Evolutionary conservation across 169 alveolate species (phyloP).

Genomic region (Plasmodium gonderi): DNA sequence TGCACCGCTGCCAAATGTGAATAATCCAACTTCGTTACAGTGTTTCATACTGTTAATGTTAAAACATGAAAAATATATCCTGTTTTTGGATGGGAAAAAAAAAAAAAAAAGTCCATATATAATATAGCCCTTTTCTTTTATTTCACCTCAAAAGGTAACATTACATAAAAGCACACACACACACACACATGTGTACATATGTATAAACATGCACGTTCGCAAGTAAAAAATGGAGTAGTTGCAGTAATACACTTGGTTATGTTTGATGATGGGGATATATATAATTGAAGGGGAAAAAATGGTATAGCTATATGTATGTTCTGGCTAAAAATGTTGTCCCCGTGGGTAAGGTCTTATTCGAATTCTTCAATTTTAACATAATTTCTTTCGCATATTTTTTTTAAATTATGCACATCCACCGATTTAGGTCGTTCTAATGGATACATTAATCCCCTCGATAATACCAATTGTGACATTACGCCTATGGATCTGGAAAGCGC

Average conservation of each 20-base stretch:
- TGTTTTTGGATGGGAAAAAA: not conserved
- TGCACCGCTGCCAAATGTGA: not conserved
- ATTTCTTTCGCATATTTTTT: constrained; percentile 56
- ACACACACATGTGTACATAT: not conserved
- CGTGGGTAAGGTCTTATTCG: constrained; percentile 9
- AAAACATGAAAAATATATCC: not conserved
- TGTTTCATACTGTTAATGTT: not conserved
- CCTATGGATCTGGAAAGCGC: constrained; percentile 96
- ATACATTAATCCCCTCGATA: constrained; percentile 84
- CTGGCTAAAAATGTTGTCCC: not conserved
- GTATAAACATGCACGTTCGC: not conserved
- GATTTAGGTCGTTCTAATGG: constrained; percentile 92
- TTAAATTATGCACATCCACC: constrained; percentile 66
- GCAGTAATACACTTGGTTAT: not conserved
- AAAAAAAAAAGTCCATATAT: not conserved
- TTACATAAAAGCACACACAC: not conserved
- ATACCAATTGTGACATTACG: constrained; percentile 88
- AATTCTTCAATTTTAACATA: constrained; percentile 72
- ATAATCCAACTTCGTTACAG: not conserved
- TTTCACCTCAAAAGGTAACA: not conserved
- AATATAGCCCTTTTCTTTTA: not conserved
- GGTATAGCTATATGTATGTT: not conserved
- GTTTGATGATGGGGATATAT: not conserved
- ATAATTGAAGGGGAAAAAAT: too few relatives aligned
- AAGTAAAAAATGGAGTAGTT: not conserved